Evolutionary conservation across 129 eudicot species (phyloP), one percentile per base, ranked within the genome.

Genomic region (Pittosporum tobira): DNA sequence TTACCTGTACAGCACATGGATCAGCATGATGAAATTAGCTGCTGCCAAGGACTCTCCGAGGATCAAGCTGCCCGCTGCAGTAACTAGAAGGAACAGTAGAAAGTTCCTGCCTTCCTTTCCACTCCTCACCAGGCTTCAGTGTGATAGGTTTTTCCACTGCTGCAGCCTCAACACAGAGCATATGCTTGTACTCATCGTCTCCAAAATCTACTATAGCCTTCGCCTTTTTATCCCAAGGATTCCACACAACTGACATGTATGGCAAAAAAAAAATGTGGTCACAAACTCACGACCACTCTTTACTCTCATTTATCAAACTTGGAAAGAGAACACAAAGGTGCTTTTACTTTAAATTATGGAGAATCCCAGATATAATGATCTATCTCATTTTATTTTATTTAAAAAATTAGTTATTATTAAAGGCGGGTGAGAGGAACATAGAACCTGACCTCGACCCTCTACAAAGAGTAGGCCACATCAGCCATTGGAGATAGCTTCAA

Each of bases 191-290:
- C 51, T 91, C 98, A 0, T 74, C 85, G 31, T 80, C 94, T 28
- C 98, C 94, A 24, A 91, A 68, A 77, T 87, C 96, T 37, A 71
- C 74, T 60, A 91, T 76, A 14, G 94, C 68, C 77, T 91, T 91
- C 37, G 98, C 94, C 79, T 64, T 86, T 72, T 76, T 78, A 40
- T 86, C 94, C 94, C 94, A 83, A 30, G 98, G 98, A 74, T 91
- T 91, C 96, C 96, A 91, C 47, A 91, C 88, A 66, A 91, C 98
- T 89, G 61, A 30, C 43, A 51, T n/a, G 27, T 9, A 23, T 15
- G 15, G 37, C 6, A 25, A n/a, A 30, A 22, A 73, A 22, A n/a
- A n/a, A n/a, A n/a, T n/a, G n/a, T n/a, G n/a, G n/a, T n/a, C n/a
- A n/a, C n/a, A n/a, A n/a, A 18, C 25, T 27, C 34, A 13, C 16